Percentiles rank a stretch among this genome's conserved stretches.
phyloP scores from a whole-genome alignment of 164 flowering plant genomes.

The Malania oleifera region DNA sequence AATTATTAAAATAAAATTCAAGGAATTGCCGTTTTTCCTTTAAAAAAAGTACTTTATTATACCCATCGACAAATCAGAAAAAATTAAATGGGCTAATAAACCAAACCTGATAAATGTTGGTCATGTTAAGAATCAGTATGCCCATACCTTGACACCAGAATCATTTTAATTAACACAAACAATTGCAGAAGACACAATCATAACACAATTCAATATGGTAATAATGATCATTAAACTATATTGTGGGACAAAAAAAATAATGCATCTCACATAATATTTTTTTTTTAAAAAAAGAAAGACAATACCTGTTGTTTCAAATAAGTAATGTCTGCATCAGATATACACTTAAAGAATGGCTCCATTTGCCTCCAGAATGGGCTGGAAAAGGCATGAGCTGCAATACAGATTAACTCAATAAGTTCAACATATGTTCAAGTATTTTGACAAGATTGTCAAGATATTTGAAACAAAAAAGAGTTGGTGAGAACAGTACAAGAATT shows the following conservation, averaged over 20 bases:
- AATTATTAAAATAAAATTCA: too few species aligned
- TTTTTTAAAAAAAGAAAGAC: background rate
- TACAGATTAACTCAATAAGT: constrained; percentile 5
- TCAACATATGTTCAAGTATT: constrained; percentile 5
- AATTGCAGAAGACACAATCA: too few species aligned
- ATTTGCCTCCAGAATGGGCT: constrained; percentile 72
- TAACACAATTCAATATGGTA: background rate
- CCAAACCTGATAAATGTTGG: too few species aligned
- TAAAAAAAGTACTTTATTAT: too few species aligned
- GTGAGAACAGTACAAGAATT: constrained; percentile 37
- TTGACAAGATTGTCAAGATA: background rate
- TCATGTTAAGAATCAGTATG: too few species aligned
- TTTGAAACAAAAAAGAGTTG: background rate
- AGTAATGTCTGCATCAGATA: constrained; percentile 50
- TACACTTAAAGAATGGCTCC: constrained; percentile 63
- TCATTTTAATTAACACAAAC: too few species aligned
- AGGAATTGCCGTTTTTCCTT: too few species aligned
- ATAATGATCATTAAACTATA: background rate
- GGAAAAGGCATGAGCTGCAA: constrained; percentile 54
- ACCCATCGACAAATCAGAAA: too few species aligned
- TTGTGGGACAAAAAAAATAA: background rate
- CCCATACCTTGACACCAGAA: too few species aligned
- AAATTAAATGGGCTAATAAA: too few species aligned
- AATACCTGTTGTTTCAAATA: constrained; percentile 69
- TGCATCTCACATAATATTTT: background rate